These are phyloP conservation scores for Candida tunisiensis DNA, from an alignment of 1,139 yeast species.

Conservation along the genomic window DNA sequence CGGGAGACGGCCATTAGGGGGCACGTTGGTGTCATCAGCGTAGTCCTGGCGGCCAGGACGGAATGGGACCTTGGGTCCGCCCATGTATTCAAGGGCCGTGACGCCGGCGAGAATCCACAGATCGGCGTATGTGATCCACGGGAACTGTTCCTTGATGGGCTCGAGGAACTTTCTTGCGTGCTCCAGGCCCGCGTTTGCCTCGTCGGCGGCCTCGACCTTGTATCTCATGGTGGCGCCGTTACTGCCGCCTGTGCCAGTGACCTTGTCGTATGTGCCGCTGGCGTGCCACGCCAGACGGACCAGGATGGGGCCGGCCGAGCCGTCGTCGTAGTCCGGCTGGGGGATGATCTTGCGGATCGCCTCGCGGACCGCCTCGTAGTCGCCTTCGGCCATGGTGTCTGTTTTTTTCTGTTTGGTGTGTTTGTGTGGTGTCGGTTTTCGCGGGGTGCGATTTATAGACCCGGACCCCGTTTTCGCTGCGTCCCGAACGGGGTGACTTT, in stretches of 20 bases:
- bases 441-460: too few species aligned
- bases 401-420: not conserved
- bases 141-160: slow-evolving; percentile 37
- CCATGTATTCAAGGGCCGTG: slow-evolving; percentile 41
- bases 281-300: slow-evolving; percentile 60
- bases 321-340: slow-evolving; percentile 59
- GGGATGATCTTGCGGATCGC: slow-evolving; percentile 60
- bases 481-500: too few species aligned
- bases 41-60: slow-evolving; percentile 47
- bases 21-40: slow-evolving; percentile 31
- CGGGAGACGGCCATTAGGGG: slow-evolving; percentile 48
- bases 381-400: slow-evolving; percentile 9
- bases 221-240: slow-evolving; percentile 54
- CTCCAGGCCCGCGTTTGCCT: slow-evolving; percentile 47
- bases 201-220: slow-evolving; percentile 25
- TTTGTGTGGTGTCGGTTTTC: not conserved
- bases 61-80: slow-evolving; percentile 45
- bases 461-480: too few species aligned
- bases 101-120: slow-evolving; percentile 52
- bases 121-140: slow-evolving; percentile 48
- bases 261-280: slow-evolving; percentile 44
- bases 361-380: slow-evolving; percentile 64
- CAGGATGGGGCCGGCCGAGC: slow-evolving; percentile 47
- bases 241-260: slow-evolving; percentile 44
- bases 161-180: slow-evolving; percentile 38